Evolutionary conservation across 1,139 yeast genomes (phyloP).

Genomic region (Scheffersomyces cryptocercus): DNA sequence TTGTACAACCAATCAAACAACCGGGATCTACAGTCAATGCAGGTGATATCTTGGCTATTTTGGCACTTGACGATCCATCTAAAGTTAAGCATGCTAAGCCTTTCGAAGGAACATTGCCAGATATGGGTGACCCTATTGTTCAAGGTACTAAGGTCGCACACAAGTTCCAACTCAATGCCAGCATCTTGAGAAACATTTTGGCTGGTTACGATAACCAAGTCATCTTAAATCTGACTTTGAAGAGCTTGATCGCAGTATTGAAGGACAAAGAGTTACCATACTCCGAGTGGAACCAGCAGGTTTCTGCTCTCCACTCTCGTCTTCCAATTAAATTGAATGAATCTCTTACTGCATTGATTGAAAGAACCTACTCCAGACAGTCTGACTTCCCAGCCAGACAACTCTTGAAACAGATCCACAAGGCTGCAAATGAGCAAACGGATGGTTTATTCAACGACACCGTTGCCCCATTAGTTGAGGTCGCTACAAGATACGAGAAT

Average conservation of each 20-base stretch:
- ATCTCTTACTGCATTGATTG: constrained; percentile 62
- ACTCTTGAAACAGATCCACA: constrained; percentile 58
- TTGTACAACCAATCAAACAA: constrained; percentile 88
- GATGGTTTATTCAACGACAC: constrained; percentile 55
- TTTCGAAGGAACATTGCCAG: constrained; percentile 91
- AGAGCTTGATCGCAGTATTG: constrained; percentile 68
- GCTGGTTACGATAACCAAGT: constrained; percentile 95
- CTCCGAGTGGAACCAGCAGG: constrained; percentile 85
- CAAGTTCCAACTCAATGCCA: constrained; percentile 58
- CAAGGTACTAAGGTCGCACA: constrained; percentile 85
- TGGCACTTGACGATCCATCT: constrained; percentile 93
- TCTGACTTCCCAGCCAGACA: constrained; percentile 95
- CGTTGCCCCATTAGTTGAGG: constrained; percentile 70
- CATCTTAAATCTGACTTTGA: constrained; percentile 80
- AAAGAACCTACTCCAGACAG: constrained; percentile 63
- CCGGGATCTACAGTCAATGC: constrained; percentile 98
- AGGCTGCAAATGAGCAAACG: constrained; percentile 52
- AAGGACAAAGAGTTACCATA: constrained; percentile 83
- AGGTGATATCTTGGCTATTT: constrained; percentile 94
- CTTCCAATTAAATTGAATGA: constrained; percentile 77
- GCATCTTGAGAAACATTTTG: constrained; percentile 73
- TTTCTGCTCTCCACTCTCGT: constrained; percentile 91
- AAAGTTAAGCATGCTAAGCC: constrained; percentile 97
- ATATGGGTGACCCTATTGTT: constrained; percentile 77
- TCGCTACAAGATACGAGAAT: constrained; percentile 68